Percentiles rank a stretch among this genome's conserved stretches.
phyloP scores from a whole-genome alignment of 2,329 filamentous ascomycete genomes.

The Chlorencoelia australis region DNA sequence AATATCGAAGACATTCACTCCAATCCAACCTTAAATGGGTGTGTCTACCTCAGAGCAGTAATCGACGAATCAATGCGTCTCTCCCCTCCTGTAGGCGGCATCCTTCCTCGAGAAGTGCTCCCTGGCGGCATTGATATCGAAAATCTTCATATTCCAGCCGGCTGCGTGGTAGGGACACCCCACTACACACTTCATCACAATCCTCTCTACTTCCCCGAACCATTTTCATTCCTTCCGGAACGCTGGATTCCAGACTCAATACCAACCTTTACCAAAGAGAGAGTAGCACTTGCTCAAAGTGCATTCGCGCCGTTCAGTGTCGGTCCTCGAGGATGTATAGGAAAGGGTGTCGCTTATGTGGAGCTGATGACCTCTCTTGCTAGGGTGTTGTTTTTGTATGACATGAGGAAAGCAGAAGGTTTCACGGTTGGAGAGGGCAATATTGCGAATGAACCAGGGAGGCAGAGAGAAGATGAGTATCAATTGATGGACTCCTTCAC shows the following conservation, averaged over 20 bases:
- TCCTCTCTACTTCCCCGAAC: conserved; percentile 32
- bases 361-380: conserved; percentile 18
- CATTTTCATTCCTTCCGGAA: conserved; percentile 34
- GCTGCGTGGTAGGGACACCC: conserved; percentile 34
- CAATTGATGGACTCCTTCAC: conserved; percentile 66
- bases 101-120: conserved; percentile 19
- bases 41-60: conserved; percentile 33
- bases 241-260: conserved; percentile 31
- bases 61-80: conserved; percentile 28
- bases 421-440: conserved; percentile 43
- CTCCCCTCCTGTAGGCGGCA: conserved; percentile 18
- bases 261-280: conserved; percentile 12
- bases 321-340: conserved; percentile 22
- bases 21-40: conserved; percentile 22
- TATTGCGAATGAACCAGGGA: conserved; percentile 39
- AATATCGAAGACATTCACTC: conserved; percentile 28
- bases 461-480: conserved; percentile 49
- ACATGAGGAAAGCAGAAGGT: conserved; percentile 18
- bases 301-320: conserved; percentile 21
- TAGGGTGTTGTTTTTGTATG: conserved; percentile 16
- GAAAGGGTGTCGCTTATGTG: conserved; percentile 18
- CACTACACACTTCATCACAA: conserved; percentile 38
- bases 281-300: conserved; percentile 12
- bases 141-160: conserved; percentile 28
- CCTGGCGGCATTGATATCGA: conserved; percentile 19